phyloP scores from a whole-genome alignment of 495 filamentous ascomycete species.

The Lasiosphaeria miniovina region DNA sequence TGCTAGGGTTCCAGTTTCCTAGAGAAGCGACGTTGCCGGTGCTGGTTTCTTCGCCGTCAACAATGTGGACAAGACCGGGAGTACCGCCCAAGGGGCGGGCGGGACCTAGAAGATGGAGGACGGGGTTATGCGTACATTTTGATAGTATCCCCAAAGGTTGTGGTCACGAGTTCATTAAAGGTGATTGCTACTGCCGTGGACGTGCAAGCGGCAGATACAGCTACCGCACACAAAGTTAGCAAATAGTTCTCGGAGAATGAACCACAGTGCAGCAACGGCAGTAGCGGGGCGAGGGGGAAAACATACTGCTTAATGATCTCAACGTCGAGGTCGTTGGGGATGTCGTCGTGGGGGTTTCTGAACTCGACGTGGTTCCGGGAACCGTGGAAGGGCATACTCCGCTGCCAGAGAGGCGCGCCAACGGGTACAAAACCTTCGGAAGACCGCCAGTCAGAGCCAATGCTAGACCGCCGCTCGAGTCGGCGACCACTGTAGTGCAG shows the following conservation, averaged over 20 bases:
- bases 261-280: too few relatives aligned
- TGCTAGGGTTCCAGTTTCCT: conserved; percentile 53
- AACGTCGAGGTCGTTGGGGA: conserved; percentile 1
- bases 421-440: conserved; percentile 50
- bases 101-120: neutral
- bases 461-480: conserved; percentile 42
- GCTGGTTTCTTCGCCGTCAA: conserved; percentile 6
- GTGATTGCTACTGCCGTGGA: conserved; percentile 51
- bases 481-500: conserved; percentile 44
- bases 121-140: conserved; percentile 38
- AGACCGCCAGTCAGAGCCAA: conserved; percentile 48
- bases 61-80: too few relatives aligned
- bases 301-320: conserved; percentile 9
- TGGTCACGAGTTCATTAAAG: conserved; percentile 56
- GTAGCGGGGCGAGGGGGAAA: neutral
- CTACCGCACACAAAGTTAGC: neutral
- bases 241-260: neutral
- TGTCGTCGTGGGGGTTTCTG: conserved; percentile 1
- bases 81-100: neutral
- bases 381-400: conserved; percentile 37
- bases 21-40: conserved; percentile 54
- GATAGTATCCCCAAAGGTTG: conserved; percentile 55
- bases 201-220: conserved; percentile 28
- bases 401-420: conserved; percentile 31
- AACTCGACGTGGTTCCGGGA: neutral